Base-by-base conservation (phyloP, 768 basidiomycete genomes). In the Coprinellus micaceus region DNA sequence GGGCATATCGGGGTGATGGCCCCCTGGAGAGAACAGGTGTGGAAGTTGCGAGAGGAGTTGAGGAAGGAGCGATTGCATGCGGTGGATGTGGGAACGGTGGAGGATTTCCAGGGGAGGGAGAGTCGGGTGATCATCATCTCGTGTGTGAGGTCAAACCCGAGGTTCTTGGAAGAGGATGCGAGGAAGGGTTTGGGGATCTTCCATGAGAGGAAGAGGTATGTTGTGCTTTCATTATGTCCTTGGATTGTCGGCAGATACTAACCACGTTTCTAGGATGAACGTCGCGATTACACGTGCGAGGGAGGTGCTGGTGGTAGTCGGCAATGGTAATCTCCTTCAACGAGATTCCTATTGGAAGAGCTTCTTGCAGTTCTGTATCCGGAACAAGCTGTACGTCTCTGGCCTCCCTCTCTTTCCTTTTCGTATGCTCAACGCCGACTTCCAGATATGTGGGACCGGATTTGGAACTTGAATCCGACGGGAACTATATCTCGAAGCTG, bases 101-200 rank as follows among this genome's bases (percentile, higher is more conserved):
- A 82, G 74, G 79, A 80, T 60, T 80, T 76, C 57, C 80, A 80
- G 71, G 78, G 80, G 39, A 71, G 80, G 55, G 80, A 81, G 64
- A 75, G 72, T 59, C 67, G 80, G 28, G 75, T 79, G 9, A 69
- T 80, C 19, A 77, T 82, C 21, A 73, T 82, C 21, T 79, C 78
- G 21, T 80, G 78, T 61, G 79, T 82, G 13, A 70, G 79, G 56
- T 77, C 77, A 9, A 77, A 67, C 53, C 59, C 66, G 10, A 67
- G 79, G 19, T 82, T 80, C 58, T 54, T 82, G 64, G 67, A 76
- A 17, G 80, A 82, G 58, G 79, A 80, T 57, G 63, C 65, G 19
- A 68, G 66, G 64, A 78, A 76, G 59, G 77, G 77, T 0, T 66
- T 79, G 53, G 80, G 80, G 3, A 54, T 80, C 3, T 68, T 80